Evolutionary conservation across 2,329 filamentous ascomycete species (phyloP).

Genomic region (Lasiodiplodia gonubiensis): DNA sequence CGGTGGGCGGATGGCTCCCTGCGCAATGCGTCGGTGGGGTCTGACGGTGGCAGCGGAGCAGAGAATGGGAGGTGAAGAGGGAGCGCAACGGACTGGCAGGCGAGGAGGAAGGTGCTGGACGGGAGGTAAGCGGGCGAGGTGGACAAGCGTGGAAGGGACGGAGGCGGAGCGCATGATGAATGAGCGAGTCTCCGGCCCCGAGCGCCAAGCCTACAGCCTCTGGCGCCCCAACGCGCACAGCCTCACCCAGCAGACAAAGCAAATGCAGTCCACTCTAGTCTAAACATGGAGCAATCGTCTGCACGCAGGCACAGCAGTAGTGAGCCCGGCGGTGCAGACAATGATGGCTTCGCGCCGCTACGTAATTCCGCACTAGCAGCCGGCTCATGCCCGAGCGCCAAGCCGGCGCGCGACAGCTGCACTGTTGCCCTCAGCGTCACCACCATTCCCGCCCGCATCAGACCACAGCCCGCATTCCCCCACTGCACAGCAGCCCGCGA

Average conservation of each 20-base stretch:
- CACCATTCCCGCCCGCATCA: conserved; percentile 3
- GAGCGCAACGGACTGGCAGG: not conserved
- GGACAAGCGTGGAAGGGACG: conserved; percentile 7
- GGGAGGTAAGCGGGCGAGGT: conserved; percentile 2
- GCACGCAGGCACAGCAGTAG: not conserved
- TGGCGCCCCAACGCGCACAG: not conserved
- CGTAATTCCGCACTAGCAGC: not conserved
- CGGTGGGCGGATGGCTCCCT: conserved; percentile 15
- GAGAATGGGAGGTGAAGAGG: conserved; percentile 1
- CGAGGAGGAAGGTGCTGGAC: not conserved
- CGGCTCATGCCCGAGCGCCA: conserved; percentile 2
- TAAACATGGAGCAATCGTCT: not conserved
- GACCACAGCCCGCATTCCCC: conserved; percentile 9
- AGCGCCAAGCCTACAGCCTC: conserved; percentile 10
- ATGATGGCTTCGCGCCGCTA: not conserved
- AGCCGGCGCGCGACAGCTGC: conserved; percentile 13
- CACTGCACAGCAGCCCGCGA: conserved; percentile 29
- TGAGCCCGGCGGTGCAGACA: not conserved
- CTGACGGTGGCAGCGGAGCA: not conserved
- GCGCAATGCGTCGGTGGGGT: conserved; percentile 21
- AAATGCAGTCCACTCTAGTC: not conserved
- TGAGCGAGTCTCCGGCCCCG: conserved; percentile 3
- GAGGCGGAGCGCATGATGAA: conserved; percentile 13
- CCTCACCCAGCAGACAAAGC: not conserved
- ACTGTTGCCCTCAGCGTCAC: conserved; percentile 20